Percentiles rank a stretch among this genome's conserved stretches.
phyloP scores from a whole-genome alignment of 768 basidiomycete genomes.

The Cyclocybe aegerita region DNA sequence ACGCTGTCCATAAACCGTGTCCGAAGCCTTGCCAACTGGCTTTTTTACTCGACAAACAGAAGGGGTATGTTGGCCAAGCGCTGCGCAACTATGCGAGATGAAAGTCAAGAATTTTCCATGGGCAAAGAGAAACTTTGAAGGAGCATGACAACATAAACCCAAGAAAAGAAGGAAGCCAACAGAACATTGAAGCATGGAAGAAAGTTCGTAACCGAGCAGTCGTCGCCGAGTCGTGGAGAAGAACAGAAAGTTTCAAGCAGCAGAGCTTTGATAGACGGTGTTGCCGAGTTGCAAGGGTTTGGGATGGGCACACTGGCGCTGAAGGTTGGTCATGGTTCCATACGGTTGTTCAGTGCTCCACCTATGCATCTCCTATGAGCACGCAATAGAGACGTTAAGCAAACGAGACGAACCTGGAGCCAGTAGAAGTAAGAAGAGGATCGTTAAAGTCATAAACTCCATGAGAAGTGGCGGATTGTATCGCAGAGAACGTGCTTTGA shows the following conservation, averaged over 20 bases:
- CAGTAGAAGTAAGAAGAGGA: neutral
- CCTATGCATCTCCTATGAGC: neutral
- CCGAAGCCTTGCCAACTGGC: no score
- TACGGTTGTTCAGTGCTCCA: slow-evolving; percentile 1
- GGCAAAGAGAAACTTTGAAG: neutral
- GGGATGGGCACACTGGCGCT: neutral
- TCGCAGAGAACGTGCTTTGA: slow-evolving; percentile 13
- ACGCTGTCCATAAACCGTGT: no score
- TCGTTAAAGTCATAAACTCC: neutral
- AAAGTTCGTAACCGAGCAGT: neutral
- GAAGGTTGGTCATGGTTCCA: neutral
- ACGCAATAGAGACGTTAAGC: no score
- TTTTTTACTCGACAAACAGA: no score
- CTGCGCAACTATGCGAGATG: no score
- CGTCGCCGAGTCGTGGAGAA: neutral
- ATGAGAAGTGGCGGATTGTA: neutral
- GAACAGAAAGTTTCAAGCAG: slow-evolving; percentile 2
- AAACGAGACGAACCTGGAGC: neutral
- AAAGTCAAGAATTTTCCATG: no score
- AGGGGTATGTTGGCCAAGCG: no score
- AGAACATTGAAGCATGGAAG: neutral
- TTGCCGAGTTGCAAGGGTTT: slow-evolving; percentile 4
- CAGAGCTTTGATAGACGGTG: slow-evolving; percentile 6
- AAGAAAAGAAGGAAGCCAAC: neutral
- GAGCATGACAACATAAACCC: neutral